Percentiles rank a stretch among this genome's conserved stretches.
Evolutionary conservation across 176 grass and related monocot species (phyloP).

Genomic region (Aegilops bicornis): DNA sequence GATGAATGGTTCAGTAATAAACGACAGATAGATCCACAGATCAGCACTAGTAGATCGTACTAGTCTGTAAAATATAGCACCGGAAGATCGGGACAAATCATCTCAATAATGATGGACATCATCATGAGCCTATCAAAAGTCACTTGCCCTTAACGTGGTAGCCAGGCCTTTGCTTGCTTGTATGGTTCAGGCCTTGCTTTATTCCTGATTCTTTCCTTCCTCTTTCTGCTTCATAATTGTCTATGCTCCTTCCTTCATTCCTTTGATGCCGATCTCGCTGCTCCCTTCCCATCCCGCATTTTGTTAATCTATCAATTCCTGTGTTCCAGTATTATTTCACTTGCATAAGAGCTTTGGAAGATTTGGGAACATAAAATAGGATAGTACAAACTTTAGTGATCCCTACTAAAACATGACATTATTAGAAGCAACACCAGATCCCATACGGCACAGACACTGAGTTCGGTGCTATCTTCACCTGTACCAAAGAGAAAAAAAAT

Average conservation of each 20-base stretch:
- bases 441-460: neutral
- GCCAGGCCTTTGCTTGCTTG: slow-evolving; percentile 11
- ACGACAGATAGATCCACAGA: neutral
- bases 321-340: neutral
- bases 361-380: no score
- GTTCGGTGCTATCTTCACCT: neutral
- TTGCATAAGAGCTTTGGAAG: no score
- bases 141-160: neutral
- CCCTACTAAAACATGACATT: neutral
- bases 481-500: neutral
- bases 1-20: neutral
- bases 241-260: neutral
- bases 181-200: slow-evolving; percentile 1
- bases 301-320: neutral
- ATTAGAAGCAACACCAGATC: slow-evolving; percentile 7
- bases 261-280: neutral
- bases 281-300: neutral
- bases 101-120: neutral
- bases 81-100: neutral
- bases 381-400: neutral
- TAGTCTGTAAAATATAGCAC: neutral
- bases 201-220: slow-evolving; percentile 20
- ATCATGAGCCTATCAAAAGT: neutral
- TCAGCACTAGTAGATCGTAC: neutral
- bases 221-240: neutral